Evolutionary conservation across 2,329 filamentous ascomycete species (phyloP), one percentile per base, ranked within the genome.

Genomic region (Hymenoscyphus albidus): DNA sequence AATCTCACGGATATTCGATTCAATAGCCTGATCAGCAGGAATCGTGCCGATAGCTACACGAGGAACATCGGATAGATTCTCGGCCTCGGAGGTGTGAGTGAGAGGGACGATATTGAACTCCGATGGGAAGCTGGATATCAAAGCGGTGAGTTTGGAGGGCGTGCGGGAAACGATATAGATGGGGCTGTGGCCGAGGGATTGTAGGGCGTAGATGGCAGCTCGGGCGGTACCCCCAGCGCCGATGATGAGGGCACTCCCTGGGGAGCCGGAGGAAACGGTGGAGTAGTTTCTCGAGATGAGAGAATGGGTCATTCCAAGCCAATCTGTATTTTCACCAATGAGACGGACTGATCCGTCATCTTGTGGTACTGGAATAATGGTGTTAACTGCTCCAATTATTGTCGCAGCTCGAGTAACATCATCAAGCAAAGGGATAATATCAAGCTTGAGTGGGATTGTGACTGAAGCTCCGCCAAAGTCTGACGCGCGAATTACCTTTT

Each of bases 391-490:
- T 27, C 95, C 95, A 67, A 99, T 97, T 38, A 86, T 81, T 68
- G 85, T 85, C 14, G 93, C 94, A 62, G 95, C 88, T 38, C 88
- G 85, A 0, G 92, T 89, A 64, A 97, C 82, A 62, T 89, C 86
- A 74, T 98, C 93, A 14, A 99, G 80, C 5, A 94, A 78, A 0
- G 85, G 82, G 79, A 96, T 92, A 64, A 98, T 87, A 71, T 96
- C 92, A 38, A 95, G 81, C 79, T 99, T 99, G 62, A 99, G 82
- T 0, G 95, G 95, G 60, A 99, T 98, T 0, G 95, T 99, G 57
- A 99, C 92, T 2, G 93, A 97, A 2, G 92, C 94, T 64, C 95
- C 95, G 7, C 95, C 95, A 74, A 99, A 99, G 70, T 89, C 82
- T 0, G 88, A 80, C 0, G 86, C 79, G 7, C 84, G 85, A 65